These are phyloP conservation scores for Paradendryphiella salina DNA, from an alignment of 2,329 filamentous ascomycete species.

Conservation along the genomic window DNA sequence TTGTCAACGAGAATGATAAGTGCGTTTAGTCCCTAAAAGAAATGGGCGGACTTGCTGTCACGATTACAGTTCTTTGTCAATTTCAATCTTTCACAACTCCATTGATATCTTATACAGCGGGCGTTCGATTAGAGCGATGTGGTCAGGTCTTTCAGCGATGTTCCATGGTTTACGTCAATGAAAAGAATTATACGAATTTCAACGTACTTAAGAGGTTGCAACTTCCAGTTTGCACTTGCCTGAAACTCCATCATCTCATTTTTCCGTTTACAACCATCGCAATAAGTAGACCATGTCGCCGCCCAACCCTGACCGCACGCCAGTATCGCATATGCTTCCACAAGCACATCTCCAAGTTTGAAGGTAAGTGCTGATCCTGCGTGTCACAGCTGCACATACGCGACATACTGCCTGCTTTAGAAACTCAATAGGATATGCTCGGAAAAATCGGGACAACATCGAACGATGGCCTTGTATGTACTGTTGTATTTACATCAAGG, in stretches of 20 bases:
- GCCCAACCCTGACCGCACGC: not conserved
- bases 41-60: not conserved
- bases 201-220: too few relatives aligned
- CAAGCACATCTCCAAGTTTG: not conserved
- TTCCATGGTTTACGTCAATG: not conserved
- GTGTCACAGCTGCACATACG: too few relatives aligned
- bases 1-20: not conserved
- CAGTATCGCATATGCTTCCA: not conserved
- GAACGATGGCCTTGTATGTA: constrained; percentile 14
- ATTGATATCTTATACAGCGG: not conserved
- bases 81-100: not conserved
- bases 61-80: not conserved
- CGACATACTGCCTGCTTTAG: too few relatives aligned
- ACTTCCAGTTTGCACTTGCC: too few relatives aligned
- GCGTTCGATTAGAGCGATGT: not conserved
- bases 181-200: not conserved
- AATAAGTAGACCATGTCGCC: not conserved
- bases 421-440: not conserved
- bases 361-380: not conserved
- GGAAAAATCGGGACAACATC: not conserved
- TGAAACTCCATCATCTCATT: not conserved
- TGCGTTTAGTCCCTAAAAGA: not conserved
- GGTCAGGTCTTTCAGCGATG: too few relatives aligned
- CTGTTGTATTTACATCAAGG: not conserved
- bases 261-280: not conserved